A percentile compares a stretch with the other conserved stretches of the same genome.
phyloP scores from a whole-genome alignment of 2,329 filamentous ascomycete genomes.

The Dothistroma septosporum region DNA sequence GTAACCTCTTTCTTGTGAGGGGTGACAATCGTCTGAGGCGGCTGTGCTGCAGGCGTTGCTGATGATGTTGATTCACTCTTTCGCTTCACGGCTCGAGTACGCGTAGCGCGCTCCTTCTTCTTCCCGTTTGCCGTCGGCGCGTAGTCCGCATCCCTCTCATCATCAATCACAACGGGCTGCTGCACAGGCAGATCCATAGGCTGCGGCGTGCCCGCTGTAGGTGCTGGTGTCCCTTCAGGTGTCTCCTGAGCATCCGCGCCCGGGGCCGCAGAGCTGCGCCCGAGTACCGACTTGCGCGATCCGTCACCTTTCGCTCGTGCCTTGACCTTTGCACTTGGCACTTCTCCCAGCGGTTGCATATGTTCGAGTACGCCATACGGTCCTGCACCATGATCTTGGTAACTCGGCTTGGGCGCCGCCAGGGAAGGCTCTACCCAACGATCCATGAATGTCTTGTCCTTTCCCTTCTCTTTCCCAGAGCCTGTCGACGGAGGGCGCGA shows the following conservation, averaged over 20 bases:
- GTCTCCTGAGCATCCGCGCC: conserved; percentile 44
- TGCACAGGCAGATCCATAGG: conserved; percentile 35
- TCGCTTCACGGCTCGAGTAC: conserved; percentile 23
- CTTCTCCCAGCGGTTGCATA: conserved; percentile 75
- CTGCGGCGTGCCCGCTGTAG: conserved; percentile 31
- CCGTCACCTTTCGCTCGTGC: conserved; percentile 48
- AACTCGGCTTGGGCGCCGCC: conserved; percentile 59
- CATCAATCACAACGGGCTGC: conserved; percentile 37
- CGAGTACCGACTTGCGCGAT: conserved; percentile 39
- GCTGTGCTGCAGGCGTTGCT: conserved; percentile 15
- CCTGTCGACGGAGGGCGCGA: conserved; percentile 38
- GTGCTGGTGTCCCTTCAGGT: conserved; percentile 38
- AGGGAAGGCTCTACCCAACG: conserved; percentile 54
- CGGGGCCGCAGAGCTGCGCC: conserved; percentile 40
- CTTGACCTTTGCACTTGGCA: conserved; percentile 62
- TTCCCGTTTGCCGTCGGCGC: conserved; percentile 35
- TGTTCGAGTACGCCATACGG: conserved; percentile 70
- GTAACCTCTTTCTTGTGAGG: conserved; percentile 6
- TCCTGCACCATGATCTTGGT: conserved; percentile 70
- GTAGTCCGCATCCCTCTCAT: conserved; percentile 48
- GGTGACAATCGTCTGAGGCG: conserved; percentile 1
- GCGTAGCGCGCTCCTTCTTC: conserved; percentile 29
- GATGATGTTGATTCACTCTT: conserved; percentile 24
- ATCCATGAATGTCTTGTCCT: conserved; percentile 35
- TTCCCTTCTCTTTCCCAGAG: conserved; percentile 26